phyloP scores from a whole-genome alignment of 345 rosid genomes.

The Ricinus communis region DNA sequence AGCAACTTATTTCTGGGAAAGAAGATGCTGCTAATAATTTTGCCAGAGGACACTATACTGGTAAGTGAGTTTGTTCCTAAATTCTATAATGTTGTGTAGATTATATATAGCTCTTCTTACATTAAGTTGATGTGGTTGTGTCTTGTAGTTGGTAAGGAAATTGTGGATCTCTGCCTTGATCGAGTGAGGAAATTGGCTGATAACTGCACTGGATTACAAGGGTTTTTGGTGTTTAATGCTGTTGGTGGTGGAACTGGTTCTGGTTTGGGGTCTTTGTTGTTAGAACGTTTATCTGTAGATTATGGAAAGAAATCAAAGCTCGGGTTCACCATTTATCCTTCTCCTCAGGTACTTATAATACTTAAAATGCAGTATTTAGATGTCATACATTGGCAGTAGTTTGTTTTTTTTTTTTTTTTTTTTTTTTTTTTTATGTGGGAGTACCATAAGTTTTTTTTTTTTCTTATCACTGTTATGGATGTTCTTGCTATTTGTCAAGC shows the following conservation, averaged over 20 bases:
- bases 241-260: conserved; percentile 45
- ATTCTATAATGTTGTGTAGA: background rate
- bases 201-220: conserved; percentile 43
- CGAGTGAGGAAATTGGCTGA: conserved; percentile 41
- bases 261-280: conserved; percentile 39
- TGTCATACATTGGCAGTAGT: background rate
- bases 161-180: conserved; percentile 40
- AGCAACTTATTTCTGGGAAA: conserved; percentile 42
- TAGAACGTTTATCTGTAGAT: conserved; percentile 40
- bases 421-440: background rate
- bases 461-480: background rate
- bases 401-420: background rate
- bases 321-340: conserved; percentile 40
- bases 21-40: conserved; percentile 45
- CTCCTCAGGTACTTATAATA: conserved; percentile 34
- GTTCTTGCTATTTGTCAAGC: background rate
- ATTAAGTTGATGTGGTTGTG: conserved; percentile 7
- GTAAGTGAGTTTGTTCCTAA: conserved; percentile 4
- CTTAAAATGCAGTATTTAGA: background rate
- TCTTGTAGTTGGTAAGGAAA: conserved; percentile 38
- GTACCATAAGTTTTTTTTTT: background rate
- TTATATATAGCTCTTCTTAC: background rate
- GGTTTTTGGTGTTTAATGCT: conserved; percentile 34
- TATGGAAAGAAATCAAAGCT: conserved; percentile 41
- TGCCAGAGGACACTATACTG: conserved; percentile 41